These are phyloP conservation scores for Leptographium lundbergii DNA, from an alignment of 2,329 filamentous ascomycete species.

Conservation along the genomic window DNA sequence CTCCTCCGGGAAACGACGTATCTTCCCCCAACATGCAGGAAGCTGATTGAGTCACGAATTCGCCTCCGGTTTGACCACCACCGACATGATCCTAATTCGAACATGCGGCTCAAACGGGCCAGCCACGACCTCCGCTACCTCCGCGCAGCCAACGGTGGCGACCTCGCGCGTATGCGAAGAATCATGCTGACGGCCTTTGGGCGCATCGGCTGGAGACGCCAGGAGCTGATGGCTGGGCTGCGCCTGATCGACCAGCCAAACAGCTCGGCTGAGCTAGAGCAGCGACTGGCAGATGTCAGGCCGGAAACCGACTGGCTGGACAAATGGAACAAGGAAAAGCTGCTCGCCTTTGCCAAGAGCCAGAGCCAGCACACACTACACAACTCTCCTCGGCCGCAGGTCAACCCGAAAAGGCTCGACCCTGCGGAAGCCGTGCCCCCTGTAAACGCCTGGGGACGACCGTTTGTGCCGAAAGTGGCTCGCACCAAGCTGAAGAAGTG, in stretches of 20 bases:
- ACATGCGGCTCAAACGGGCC: conserved; percentile 26
- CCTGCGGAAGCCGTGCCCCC: conserved; percentile 25
- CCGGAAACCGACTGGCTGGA: conserved; percentile 28
- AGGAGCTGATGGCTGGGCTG: conserved; percentile 31
- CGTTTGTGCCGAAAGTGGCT: conserved; percentile 23
- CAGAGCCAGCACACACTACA: conserved; percentile 23
- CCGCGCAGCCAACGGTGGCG: conserved; percentile 40
- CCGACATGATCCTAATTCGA: conserved; percentile 14
- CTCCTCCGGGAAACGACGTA: conserved; percentile 50
- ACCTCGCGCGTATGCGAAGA: conserved; percentile 30
- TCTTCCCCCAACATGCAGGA: conserved; percentile 38
- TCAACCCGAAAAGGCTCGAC: conserved; percentile 19
- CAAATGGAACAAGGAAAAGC: conserved; percentile 34
- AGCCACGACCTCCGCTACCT: conserved; percentile 32
- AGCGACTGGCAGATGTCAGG: neutral
- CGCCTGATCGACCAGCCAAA: conserved; percentile 20
- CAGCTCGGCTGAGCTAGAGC: conserved; percentile 28
- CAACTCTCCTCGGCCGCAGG: conserved; percentile 15
- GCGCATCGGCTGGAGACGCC: conserved; percentile 36
- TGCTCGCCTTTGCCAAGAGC: conserved; percentile 27
- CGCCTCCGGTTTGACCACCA: conserved; percentile 32
- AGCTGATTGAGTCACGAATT: conserved; percentile 30
- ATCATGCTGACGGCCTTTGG: conserved; percentile 40
- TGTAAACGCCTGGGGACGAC: conserved; percentile 37
- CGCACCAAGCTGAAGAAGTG: conserved; percentile 32